Base-by-base conservation (phyloP, 306 rosid genomes). In the Prunus mume region DNA sequence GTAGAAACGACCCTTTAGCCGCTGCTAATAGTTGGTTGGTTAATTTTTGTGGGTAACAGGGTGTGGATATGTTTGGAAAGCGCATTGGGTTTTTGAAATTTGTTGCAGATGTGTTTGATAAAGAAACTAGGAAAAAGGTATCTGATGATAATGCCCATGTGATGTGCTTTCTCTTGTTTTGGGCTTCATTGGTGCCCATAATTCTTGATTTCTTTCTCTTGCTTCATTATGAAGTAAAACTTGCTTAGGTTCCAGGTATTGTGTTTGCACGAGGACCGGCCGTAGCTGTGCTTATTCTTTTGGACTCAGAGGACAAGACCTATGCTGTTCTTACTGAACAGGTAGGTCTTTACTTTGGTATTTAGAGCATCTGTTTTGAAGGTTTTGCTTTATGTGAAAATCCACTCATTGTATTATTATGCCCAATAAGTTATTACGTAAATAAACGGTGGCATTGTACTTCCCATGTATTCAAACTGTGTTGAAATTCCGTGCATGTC, bases 201-300 rank as follows among this genome's bases (percentile, higher is more conserved):
- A 54, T 28, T 49, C 6, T 68, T 6, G 28, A 52, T 54, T 52
- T 69, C 3, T 79, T 80, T 79, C 69, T 75, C 60, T 80, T 55
- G 27, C 25, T 55, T 72, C 64, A 24, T 71, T 32, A 22, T 80
- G 66, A 81, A 85, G 80, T 87, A 76, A 78, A 83, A 71, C 68
- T 8, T 83, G 56, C 60, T 79, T 85, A 94, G 98, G 85, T 94
- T 85, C 98, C 97, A 83, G 98, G 98, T 60, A 87, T 92, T 69
- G 97, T 92, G 68, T 94, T 94, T 89, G 96, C 98, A 19, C 85
- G 98, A 78, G 97, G 98, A 84, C 95, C 98, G 45, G 97, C 97
- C 76, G 97, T 90, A 45, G 87, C 97, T 19, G 84, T 91, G 76
- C 84, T 94, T 78, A 88, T 94, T 66, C 98, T 91, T 81, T 78